Evolutionary conservation across 768 basidiomycete genomes (phyloP).

Genomic region (Boletus edulis): DNA sequence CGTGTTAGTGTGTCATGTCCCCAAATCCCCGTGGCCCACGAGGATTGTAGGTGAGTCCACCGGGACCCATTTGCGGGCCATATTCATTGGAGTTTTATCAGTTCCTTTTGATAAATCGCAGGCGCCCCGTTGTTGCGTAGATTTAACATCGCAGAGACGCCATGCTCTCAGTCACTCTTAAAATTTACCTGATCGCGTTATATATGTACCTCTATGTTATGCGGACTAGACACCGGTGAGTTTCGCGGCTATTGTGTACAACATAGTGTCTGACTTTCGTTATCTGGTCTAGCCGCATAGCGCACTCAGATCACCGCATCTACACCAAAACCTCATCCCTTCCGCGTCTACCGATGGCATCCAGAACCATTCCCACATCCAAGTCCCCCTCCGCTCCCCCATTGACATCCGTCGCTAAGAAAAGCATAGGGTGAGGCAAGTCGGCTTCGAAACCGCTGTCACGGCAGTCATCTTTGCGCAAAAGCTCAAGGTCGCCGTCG

Average conservation of each 20-base stretch:
- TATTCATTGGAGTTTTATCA: background rate
- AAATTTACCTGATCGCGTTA: slow-evolving; percentile 26
- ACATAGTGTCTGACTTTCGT: background rate
- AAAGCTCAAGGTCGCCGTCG: slow-evolving; percentile 20
- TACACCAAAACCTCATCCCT: too few species aligned
- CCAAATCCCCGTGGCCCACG: background rate
- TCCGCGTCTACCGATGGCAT: too few species aligned
- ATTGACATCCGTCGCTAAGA: background rate
- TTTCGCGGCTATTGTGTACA: background rate
- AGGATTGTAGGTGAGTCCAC: too few species aligned
- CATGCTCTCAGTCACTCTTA: slow-evolving; percentile 16
- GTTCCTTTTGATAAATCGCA: too few species aligned
- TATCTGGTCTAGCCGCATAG: background rate
- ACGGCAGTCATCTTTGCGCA: slow-evolving; percentile 21
- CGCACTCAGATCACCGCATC: too few species aligned
- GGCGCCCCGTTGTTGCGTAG: background rate
- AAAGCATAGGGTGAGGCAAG: slow-evolving; percentile 6
- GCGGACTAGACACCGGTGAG: slow-evolving; percentile 33
- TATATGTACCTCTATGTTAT: slow-evolving; percentile 29
- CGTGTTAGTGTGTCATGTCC: background rate
- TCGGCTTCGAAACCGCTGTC: slow-evolving; percentile 24
- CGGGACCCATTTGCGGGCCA: background rate
- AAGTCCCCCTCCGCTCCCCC: background rate
- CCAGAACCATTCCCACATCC: background rate
- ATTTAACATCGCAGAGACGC: background rate